Evolutionary conservation across 1,284 basidiomycete genomes (phyloP).

Genomic region (Moesziomyces aphidis): DNA sequence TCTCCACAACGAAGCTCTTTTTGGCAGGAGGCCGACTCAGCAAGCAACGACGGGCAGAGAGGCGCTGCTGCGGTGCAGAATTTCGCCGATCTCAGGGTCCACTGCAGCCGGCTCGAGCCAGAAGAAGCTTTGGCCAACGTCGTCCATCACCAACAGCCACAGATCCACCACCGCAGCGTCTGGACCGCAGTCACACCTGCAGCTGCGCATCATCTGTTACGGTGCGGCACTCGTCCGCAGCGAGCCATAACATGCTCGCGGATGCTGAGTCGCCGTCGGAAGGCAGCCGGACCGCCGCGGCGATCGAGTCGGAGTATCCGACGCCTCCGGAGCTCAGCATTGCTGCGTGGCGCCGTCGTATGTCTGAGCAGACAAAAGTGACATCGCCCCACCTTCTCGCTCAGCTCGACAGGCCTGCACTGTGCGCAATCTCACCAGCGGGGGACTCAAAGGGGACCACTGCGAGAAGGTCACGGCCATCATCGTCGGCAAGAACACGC

Average conservation of each 20-base stretch:
- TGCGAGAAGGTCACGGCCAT: too few species aligned
- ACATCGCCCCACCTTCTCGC: conserved; percentile 2
- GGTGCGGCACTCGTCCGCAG: background rate
- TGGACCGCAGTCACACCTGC: too few species aligned
- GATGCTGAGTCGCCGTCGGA: conserved; percentile 2
- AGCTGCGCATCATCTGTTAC: background rate
- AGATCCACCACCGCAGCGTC: background rate
- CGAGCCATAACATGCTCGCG: conserved; percentile 7
- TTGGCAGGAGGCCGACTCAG: background rate
- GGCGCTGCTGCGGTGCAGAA: background rate
- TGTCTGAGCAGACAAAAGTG: background rate
- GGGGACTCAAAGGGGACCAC: too few species aligned
- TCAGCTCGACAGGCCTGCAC: conserved; percentile 2
- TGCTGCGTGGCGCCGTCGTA: conserved; percentile 5
- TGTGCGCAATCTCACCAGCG: background rate
- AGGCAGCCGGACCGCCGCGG: conserved; percentile 1
- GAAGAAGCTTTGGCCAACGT: too few species aligned
- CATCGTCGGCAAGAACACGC: background rate
- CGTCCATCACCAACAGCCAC: too few species aligned
- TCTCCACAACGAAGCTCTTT: background rate
- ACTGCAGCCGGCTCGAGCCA: background rate
- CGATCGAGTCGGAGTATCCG: conserved; percentile 17
- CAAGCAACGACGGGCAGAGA: too few species aligned
- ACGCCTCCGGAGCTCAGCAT: conserved; percentile 28
- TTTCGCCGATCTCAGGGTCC: background rate